Percentiles rank a stretch among this genome's conserved stretches.
Evolutionary conservation across 345 rosid genomes (phyloP).

Genomic region (Excoecaria cochinchinensis): DNA sequence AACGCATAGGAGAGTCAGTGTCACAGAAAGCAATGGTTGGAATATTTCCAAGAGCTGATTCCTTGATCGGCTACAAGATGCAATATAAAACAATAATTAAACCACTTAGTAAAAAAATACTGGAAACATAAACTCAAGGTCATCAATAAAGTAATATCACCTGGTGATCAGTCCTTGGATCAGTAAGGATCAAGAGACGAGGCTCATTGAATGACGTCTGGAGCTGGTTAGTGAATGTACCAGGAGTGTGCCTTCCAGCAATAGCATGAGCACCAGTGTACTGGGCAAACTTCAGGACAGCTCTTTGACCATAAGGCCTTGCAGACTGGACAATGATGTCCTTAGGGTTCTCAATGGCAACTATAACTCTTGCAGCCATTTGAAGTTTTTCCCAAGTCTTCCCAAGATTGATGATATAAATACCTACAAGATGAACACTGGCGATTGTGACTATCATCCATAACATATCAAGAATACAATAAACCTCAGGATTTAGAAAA

Average conservation of each 20-base stretch:
- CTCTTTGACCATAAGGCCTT: slow-evolving; percentile 97
- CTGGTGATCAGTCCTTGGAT: slow-evolving; percentile 97
- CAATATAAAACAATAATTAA: background rate
- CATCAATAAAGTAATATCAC: slow-evolving; percentile 25
- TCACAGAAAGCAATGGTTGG: slow-evolving; percentile 97
- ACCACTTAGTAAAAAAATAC: background rate
- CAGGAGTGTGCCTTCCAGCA: slow-evolving; percentile 99
- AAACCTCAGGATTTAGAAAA: too few relatives aligned
- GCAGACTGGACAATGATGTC: slow-evolving; percentile 97
- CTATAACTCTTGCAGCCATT: slow-evolving; percentile 86
- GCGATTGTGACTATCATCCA: too few relatives aligned
- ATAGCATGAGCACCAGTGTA: slow-evolving; percentile 93
- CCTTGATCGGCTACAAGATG: slow-evolving; percentile 82
- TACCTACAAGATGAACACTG: slow-evolving; percentile 38
- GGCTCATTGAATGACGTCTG: slow-evolving; percentile 94
- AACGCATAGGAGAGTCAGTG: slow-evolving; percentile 92
- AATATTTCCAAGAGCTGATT: slow-evolving; percentile 92
- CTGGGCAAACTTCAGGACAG: slow-evolving; percentile 88
- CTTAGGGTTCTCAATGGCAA: slow-evolving; percentile 78
- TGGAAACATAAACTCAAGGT: too few relatives aligned
- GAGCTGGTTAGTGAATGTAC: slow-evolving; percentile 92
- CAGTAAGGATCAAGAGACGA: slow-evolving; percentile 82
- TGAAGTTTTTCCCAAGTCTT: slow-evolving; percentile 91
- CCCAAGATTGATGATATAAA: slow-evolving; percentile 84
- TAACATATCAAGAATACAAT: too few relatives aligned